phyloP scores from a whole-genome alignment of 2,329 filamentous ascomycete species.

The Botryotinia convoluta region DNA sequence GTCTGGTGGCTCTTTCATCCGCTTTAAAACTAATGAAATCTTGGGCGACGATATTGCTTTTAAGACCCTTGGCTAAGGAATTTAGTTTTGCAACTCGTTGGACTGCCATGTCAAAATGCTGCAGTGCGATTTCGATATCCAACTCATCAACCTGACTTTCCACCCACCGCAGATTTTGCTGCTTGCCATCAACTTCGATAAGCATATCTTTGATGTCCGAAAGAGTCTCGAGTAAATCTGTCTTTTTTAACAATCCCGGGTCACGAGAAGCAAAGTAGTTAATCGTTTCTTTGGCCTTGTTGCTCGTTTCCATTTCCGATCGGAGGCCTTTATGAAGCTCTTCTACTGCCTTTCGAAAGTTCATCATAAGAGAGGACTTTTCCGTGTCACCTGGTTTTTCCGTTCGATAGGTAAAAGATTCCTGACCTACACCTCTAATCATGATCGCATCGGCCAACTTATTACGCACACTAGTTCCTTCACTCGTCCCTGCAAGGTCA shows the following conservation, averaged over 20 bases:
- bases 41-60: conserved; percentile 82
- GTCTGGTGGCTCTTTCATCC: conserved; percentile 74
- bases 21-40: conserved; percentile 91
- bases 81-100: conserved; percentile 81
- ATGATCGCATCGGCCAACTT: conserved; percentile 84
- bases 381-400: conserved; percentile 76
- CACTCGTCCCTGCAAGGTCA: conserved; percentile 71
- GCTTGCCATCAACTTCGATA: conserved; percentile 94
- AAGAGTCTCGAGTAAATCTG: conserved; percentile 73
- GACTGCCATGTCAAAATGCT: conserved; percentile 83
- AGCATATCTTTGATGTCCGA: conserved; percentile 82
- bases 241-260: conserved; percentile 72
- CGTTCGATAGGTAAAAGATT: conserved; percentile 92
- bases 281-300: conserved; percentile 79
- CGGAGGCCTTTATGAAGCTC: conserved; percentile 83
- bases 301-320: conserved; percentile 82
- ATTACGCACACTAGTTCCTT: conserved; percentile 54
- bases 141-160: conserved; percentile 93
- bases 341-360: conserved; percentile 89
- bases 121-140: conserved; percentile 91
- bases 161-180: conserved; percentile 94
- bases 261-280: conserved; percentile 82
- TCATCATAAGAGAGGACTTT: conserved; percentile 78
- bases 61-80: conserved; percentile 72
- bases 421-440: conserved; percentile 78